Percentiles rank a stretch among this genome's conserved stretches.
Conservation (phyloP, 164 flowering plant species). For the Berberis vulgaris region DNA sequence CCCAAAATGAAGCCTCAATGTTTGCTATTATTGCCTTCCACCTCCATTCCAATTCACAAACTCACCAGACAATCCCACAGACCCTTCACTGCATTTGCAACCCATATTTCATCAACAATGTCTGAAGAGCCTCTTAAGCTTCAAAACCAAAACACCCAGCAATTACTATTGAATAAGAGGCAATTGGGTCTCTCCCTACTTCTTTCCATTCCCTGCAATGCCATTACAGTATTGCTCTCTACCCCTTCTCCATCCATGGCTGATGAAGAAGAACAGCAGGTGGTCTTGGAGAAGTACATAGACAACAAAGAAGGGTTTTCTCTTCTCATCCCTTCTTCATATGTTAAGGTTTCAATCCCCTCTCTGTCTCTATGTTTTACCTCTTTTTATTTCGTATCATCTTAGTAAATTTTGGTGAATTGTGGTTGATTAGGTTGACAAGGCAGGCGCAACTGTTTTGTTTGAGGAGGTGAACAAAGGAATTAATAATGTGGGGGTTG, state of each 20-base stretch:
- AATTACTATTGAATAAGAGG: constrained; percentile 19
- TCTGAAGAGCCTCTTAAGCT: not conserved
- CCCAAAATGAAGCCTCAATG: no score
- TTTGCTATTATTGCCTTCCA: not conserved
- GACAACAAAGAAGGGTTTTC: constrained; percentile 73
- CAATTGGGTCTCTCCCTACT: constrained; percentile 12
- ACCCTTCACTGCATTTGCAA: not conserved
- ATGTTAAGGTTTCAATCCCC: constrained; percentile 32
- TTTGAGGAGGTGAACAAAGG: constrained; percentile 64
- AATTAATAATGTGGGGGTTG: constrained; percentile 76
- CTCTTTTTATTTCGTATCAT: not conserved
- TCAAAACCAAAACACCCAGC: not conserved
- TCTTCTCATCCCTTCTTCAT: constrained; percentile 78
- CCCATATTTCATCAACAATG: not conserved
- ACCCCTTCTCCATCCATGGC: constrained; percentile 11
- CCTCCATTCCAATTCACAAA: not conserved
- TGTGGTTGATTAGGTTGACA: constrained; percentile 51
- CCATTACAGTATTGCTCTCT: constrained; percentile 17
- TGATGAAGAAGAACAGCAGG: constrained; percentile 14
- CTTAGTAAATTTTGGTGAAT: not conserved
- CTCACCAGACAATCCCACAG: not conserved
- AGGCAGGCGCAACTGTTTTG: constrained; percentile 81
- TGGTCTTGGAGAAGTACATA: constrained; percentile 52
- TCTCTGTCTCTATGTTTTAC: not conserved
- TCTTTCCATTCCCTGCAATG: not conserved